These are phyloP conservation scores for Hericium coralloides DNA, from an alignment of 768 basidiomycete species.

Conservation along the genomic window DNA sequence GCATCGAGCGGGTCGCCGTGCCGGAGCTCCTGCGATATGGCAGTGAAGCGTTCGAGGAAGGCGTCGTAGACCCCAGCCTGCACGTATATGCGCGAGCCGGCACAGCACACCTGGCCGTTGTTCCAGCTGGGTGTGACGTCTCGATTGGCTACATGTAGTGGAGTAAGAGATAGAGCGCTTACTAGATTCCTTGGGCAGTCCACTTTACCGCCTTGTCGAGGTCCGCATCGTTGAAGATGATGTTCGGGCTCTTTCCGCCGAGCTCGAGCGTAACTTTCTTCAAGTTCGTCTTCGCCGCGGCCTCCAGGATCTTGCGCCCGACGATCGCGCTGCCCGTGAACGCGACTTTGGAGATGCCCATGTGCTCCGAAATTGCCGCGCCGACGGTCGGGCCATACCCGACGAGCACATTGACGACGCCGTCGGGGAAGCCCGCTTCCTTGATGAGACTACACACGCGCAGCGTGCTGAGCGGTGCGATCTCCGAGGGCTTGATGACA, in stretches of 20 bases:
- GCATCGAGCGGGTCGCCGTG: slow-evolving; percentile 62
- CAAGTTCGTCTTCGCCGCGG: slow-evolving; percentile 50
- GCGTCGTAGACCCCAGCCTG: slow-evolving; percentile 71
- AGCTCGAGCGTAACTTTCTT: slow-evolving; percentile 67
- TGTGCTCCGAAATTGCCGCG: slow-evolving; percentile 46
- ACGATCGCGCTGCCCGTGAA: slow-evolving; percentile 64
- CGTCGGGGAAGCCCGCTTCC: slow-evolving; percentile 55
- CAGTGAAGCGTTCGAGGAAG: slow-evolving; percentile 53
- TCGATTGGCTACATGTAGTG: too few species aligned
- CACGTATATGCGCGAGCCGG: slow-evolving; percentile 75
- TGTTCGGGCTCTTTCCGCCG: slow-evolving; percentile 56
- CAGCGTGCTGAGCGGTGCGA: slow-evolving; percentile 51
- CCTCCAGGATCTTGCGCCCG: slow-evolving; percentile 56
- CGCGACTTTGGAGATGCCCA: slow-evolving; percentile 55
- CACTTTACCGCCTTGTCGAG: slow-evolving; percentile 50
- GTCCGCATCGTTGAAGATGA: slow-evolving; percentile 57
- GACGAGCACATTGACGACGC: slow-evolving; percentile 52
- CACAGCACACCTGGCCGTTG: slow-evolving; percentile 73
- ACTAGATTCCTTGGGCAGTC: slow-evolving; percentile 51
- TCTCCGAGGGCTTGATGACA: slow-evolving; percentile 57
- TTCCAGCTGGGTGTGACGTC: too few species aligned
- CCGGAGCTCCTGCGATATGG: slow-evolving; percentile 41
- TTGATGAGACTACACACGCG: slow-evolving; percentile 34
- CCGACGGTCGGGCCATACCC: slow-evolving; percentile 51
- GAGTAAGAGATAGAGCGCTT: too few species aligned